These are phyloP conservation scores for Posidonia oceanica DNA, from an alignment of 116 monocot species.

Conservation along the genomic window DNA sequence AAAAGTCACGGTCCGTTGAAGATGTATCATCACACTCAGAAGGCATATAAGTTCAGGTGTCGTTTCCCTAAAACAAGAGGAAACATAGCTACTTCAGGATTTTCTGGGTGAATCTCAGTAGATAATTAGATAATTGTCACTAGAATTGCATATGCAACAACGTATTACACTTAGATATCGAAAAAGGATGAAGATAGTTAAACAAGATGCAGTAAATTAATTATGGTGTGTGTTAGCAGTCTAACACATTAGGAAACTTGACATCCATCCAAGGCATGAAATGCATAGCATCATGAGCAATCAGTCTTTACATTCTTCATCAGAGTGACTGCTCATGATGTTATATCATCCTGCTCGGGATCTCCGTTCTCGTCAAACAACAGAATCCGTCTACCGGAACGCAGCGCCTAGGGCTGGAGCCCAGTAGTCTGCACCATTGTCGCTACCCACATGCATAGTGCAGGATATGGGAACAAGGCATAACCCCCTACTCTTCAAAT, in stretches of 20 bases:
- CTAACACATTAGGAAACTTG: neutral
- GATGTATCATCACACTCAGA: no score
- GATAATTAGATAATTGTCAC: no score
- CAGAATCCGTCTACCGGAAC: constrained; percentile 1
- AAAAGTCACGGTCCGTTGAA: no score
- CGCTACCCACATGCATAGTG: constrained; percentile 48
- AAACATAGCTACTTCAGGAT: no score
- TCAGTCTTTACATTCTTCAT: constrained; percentile 37
- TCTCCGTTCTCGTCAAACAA: neutral
- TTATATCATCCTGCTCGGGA: constrained; percentile 24
- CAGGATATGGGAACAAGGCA: constrained; percentile 83
- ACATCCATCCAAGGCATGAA: constrained; percentile 3
- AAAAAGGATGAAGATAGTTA: neutral
- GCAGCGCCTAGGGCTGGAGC: constrained; percentile 15
- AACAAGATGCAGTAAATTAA: neutral
- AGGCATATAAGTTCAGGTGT: no score
- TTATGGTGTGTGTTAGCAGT: neutral
- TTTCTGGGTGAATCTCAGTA: no score
- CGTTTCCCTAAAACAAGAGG: no score
- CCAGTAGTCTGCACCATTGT: constrained; percentile 68
- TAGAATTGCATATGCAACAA: no score
- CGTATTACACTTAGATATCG: no score
- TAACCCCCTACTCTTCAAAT: constrained; percentile 79
- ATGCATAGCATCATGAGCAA: constrained; percentile 92
- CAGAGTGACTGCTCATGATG: constrained; percentile 83